Percentiles rank a stretch among this genome's conserved stretches.
Conservation (phyloP, 257 asterid genomes). For the Gentiana straminea region DNA sequence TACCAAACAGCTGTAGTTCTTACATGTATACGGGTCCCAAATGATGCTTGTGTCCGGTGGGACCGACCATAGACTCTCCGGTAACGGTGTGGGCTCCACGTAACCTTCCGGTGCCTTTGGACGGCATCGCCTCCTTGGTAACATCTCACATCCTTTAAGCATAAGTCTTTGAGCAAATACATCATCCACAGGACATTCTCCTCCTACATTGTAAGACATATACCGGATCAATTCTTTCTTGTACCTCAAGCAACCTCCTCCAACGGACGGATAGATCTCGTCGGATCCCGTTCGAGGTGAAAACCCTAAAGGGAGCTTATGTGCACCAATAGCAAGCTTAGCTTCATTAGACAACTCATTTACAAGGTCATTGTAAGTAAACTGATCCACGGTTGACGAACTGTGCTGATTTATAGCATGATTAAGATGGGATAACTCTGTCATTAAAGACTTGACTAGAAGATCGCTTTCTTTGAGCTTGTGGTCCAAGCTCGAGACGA, state of each 20-base stretch:
- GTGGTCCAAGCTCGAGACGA: slow-evolving; percentile 15
- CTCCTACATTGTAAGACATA: slow-evolving; percentile 33
- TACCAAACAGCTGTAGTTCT: slow-evolving; percentile 35
- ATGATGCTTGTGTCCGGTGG: slow-evolving; percentile 37
- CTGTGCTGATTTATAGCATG: slow-evolving; percentile 7
- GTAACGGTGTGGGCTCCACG: slow-evolving; percentile 34
- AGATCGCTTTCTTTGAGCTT: slow-evolving; percentile 28
- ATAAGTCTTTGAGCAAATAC: slow-evolving; percentile 30
- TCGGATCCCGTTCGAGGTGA: slow-evolving; percentile 23
- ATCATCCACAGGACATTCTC: slow-evolving; percentile 46
- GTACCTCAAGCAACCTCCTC: slow-evolving; percentile 34
- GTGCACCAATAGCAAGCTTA: slow-evolving; percentile 33
- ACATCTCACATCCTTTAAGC: slow-evolving; percentile 53
- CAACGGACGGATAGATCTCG: slow-evolving; percentile 33
- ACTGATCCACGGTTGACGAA: neutral
- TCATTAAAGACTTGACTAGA: slow-evolving; percentile 13
- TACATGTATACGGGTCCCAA: slow-evolving; percentile 55
- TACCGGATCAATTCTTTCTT: slow-evolving; percentile 25
- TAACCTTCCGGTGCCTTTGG: slow-evolving; percentile 36
- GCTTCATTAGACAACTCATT: slow-evolving; percentile 21
- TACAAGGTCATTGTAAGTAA: slow-evolving; percentile 17
- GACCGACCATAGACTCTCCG: slow-evolving; percentile 33
- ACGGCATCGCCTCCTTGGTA: slow-evolving; percentile 49
- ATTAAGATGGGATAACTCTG: slow-evolving; percentile 20
- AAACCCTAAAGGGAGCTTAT: slow-evolving; percentile 41